Evolutionary conservation across 352 stramenopile genomes (phyloP), one percentile per base, ranked within the genome.

Genomic region (Pythium oligandrum): DNA sequence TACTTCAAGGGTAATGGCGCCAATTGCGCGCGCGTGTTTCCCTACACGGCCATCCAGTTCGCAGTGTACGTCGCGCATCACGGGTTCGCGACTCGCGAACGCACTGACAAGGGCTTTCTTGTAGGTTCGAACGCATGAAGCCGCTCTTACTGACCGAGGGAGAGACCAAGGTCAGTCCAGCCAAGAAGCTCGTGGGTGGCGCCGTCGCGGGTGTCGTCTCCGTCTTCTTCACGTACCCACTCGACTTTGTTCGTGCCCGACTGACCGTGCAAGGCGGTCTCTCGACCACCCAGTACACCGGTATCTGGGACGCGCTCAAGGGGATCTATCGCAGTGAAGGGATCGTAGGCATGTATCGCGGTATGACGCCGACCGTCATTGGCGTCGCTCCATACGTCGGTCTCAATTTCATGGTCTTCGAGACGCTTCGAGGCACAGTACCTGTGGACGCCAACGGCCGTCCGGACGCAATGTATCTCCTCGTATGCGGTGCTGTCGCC

Each of bases 1-100:
- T 83, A 85, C 50, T 90, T 93, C 52, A 83, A 79, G 53, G 79
- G 79, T 51, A 90, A 93, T 66, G 82, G 82, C 48, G 79, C 78
- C 55, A 93, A 93, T 66, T 90, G 77, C 56, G 70, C 82, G 32
- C 82, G 82, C 32, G 77, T 90, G 40, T 88, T 90, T 40, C 79
- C 79, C 0, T 90, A 93, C 64, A 78, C 83, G 10, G 78, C 79
- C 48, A 86, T 89, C 57, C 76, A 92, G 59, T 89, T 91, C 50
- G 75, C 78, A 31, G 70, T 72, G 40, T 77, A 63, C 51, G 65
- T 61, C 26, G 26, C 33, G 48, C 33, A 11, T 36, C 37, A 17
- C 17, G 17, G 17, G 17, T 26, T 26, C 17, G 17, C 17, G 17
- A 26, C 17, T 26, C 17, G 17, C 17, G 17, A 26, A 26, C 17